Percentiles rank a stretch among this genome's conserved stretches.
These are phyloP conservation scores for Salvia rosmarinus DNA, from an alignment of 257 asterid genomes.

Conservation along the genomic window DNA sequence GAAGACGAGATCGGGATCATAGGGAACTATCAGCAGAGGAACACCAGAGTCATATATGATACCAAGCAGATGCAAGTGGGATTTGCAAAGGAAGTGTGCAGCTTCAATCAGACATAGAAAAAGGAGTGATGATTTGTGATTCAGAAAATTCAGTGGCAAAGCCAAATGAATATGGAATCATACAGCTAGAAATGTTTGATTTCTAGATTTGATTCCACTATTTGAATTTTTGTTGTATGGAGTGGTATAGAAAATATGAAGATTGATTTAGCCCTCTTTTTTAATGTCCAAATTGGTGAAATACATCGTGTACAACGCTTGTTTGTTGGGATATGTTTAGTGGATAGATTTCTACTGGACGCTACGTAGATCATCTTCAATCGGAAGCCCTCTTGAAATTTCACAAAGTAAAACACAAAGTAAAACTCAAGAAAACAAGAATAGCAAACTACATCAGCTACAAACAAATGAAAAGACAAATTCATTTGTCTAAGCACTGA, in stretches of 20 bases:
- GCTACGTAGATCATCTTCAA: neutral
- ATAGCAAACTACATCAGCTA: neutral
- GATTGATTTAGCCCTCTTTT: conserved; percentile 16
- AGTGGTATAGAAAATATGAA: conserved; percentile 42
- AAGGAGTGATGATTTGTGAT: neutral
- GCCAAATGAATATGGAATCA: conserved; percentile 21
- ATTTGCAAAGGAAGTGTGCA: conserved; percentile 83
- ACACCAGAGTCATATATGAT: conserved; percentile 75
- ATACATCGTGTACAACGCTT: too few species aligned
- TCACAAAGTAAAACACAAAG: conserved; percentile 1
- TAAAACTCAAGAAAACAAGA: neutral
- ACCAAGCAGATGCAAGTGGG: conserved; percentile 65
- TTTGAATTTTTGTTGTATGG: conserved; percentile 37
- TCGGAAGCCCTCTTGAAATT: neutral
- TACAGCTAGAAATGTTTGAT: conserved; percentile 24
- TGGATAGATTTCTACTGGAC: neutral
- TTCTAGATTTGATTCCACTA: conserved; percentile 33
- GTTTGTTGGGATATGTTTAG: too few species aligned
- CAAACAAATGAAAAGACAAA: conserved; percentile 28
- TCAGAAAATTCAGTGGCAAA: conserved; percentile 24
- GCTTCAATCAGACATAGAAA: conserved; percentile 43
- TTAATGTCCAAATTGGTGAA: conserved; percentile 23
- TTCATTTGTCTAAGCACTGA: conserved; percentile 20
- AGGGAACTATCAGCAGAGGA: conserved; percentile 92
- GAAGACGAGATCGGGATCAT: conserved; percentile 79